Percentiles rank a stretch among this genome's conserved stretches.
Conservation (phyloP, 2,329 filamentous ascomycete species). For the Exophiala calicioides region DNA sequence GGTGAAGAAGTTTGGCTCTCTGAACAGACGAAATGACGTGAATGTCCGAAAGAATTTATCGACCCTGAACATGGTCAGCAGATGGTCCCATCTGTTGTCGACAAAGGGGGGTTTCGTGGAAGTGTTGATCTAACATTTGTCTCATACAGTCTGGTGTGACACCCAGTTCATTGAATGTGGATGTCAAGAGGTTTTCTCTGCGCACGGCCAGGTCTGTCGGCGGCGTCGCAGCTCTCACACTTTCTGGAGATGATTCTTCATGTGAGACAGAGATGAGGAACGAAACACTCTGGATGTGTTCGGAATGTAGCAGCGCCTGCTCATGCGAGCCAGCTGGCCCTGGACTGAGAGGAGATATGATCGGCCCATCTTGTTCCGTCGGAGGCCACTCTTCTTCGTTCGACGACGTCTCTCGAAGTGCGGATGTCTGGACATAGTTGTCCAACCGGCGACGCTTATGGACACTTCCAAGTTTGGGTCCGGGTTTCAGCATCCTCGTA, state of each 20-base stretch:
- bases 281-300: slow-evolving; percentile 27
- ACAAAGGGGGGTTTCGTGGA: background rate
- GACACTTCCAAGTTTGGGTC: slow-evolving; percentile 28
- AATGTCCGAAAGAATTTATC: slow-evolving; percentile 35
- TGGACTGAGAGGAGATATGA: too few species aligned
- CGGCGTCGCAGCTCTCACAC: background rate
- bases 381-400: too few species aligned
- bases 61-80: slow-evolving; percentile 6
- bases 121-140: slow-evolving; percentile 5
- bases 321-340: background rate
- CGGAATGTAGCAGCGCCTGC: slow-evolving; percentile 25
- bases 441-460: slow-evolving; percentile 11
- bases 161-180: background rate
- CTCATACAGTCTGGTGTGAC: slow-evolving; percentile 3
- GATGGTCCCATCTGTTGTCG: too few species aligned
- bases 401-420: too few species aligned
- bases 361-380: too few species aligned
- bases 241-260: slow-evolving; percentile 8
- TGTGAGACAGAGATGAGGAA: slow-evolving; percentile 9
- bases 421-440: too few species aligned
- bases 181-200: background rate
- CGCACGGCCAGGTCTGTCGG: background rate
- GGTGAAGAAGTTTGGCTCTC: slow-evolving; percentile 34
- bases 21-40: slow-evolving; percentile 37
- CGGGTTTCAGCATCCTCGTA: slow-evolving; percentile 14